Evolutionary conservation across 768 basidiomycete species (phyloP).

Genomic region (Serendipita vermifera): DNA sequence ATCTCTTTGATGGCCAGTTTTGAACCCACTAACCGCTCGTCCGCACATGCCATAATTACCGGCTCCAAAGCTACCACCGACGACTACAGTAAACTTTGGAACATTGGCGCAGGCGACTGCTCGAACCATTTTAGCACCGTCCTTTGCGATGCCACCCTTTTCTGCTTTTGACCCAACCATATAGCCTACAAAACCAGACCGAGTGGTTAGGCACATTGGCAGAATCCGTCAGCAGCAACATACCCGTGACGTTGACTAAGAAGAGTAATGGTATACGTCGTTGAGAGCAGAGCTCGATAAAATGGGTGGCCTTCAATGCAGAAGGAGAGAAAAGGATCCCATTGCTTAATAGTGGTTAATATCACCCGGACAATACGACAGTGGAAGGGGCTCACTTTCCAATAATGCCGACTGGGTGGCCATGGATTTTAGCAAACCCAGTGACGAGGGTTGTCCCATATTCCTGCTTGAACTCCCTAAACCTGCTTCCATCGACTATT

Average conservation of each 20-base stretch:
- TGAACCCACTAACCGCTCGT: slow-evolving; percentile 56
- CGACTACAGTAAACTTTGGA: slow-evolving; percentile 84
- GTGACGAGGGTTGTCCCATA: slow-evolving; percentile 86
- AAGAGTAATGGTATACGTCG: slow-evolving; percentile 80
- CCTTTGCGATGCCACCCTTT: slow-evolving; percentile 86
- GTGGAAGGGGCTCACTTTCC: slow-evolving; percentile 49
- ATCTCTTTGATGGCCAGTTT: background rate
- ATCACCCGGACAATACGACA: too few species aligned
- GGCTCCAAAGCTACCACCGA: slow-evolving; percentile 89
- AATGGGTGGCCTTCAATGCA: slow-evolving; percentile 87
- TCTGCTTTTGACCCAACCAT: slow-evolving; percentile 98
- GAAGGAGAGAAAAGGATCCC: slow-evolving; percentile 91
- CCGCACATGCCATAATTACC: slow-evolving; percentile 97
- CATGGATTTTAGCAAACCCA: slow-evolving; percentile 80
- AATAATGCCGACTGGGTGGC: slow-evolving; percentile 80
- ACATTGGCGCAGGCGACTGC: slow-evolving; percentile 90
- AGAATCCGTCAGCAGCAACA: slow-evolving; percentile 8
- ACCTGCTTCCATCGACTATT: slow-evolving; percentile 79
- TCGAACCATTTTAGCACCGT: slow-evolving; percentile 94
- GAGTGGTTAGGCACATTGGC: background rate
- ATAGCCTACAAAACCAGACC: slow-evolving; percentile 41
- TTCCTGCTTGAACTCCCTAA: slow-evolving; percentile 93
- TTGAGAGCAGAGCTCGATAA: slow-evolving; percentile 89
- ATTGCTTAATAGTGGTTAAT: slow-evolving; percentile 37
- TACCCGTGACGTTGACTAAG: slow-evolving; percentile 88